Conservation (phyloP, 768 basidiomycete species). For the Dioszegia aurantiaca region DNA sequence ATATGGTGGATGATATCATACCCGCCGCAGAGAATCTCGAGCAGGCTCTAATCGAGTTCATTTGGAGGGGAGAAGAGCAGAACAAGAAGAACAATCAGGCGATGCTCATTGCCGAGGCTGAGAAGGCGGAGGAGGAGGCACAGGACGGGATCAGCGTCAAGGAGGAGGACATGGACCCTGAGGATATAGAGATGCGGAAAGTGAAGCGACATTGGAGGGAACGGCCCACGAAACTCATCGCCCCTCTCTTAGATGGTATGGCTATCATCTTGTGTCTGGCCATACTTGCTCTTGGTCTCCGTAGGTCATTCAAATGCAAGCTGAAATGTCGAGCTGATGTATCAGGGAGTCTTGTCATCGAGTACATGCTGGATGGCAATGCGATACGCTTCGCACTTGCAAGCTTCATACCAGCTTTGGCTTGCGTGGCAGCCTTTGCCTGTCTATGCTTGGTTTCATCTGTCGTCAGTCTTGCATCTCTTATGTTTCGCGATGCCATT, state of each 20-base stretch:
- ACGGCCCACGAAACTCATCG: conserved; percentile 43
- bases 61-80: conserved; percentile 60
- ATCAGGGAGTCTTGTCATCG: conserved; percentile 63
- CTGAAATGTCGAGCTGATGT: conserved; percentile 56
- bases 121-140: conserved; percentile 24
- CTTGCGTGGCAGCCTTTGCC: conserved; percentile 60
- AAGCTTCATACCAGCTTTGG: conserved; percentile 65
- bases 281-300: conserved; percentile 38
- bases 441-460: conserved; percentile 48
- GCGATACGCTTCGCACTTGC: conserved; percentile 67
- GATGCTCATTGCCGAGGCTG: conserved; percentile 30
- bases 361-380: conserved; percentile 66
- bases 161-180: conserved; percentile 39
- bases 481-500: not conserved
- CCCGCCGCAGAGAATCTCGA: conserved; percentile 58
- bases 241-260: conserved; percentile 42
- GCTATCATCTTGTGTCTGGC: conserved; percentile 39
- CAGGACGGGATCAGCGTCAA: conserved; percentile 30
- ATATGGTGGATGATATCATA: conserved; percentile 72
- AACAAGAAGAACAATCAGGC: conserved; percentile 39
- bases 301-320: conserved; percentile 42
- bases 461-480: conserved; percentile 46
- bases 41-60: conserved; percentile 71
- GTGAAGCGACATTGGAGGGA: conserved; percentile 33
- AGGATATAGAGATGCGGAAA: conserved; percentile 37